Conservation (phyloP, 2,329 filamentous ascomycete species). For the Sporothrix dimorphospora region DNA sequence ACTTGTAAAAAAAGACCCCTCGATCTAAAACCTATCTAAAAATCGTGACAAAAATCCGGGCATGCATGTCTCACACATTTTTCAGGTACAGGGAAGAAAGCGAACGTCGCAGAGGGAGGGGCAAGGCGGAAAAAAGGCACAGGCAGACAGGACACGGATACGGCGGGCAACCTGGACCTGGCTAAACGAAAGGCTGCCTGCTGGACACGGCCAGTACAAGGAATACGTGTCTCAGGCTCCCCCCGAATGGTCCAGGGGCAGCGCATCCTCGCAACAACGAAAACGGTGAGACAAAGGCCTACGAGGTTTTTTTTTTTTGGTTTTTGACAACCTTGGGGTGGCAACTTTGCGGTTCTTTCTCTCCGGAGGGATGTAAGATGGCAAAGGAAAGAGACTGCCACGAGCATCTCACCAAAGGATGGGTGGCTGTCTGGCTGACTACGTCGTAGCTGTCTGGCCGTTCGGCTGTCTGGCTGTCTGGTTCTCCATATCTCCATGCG, state of each 20-base stretch:
- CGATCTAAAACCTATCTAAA: not conserved
- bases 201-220: too few species aligned
- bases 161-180: too few species aligned
- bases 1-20: not conserved
- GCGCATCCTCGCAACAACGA: not conserved
- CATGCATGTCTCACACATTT: slow-evolving; percentile 11
- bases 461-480: slow-evolving; percentile 11
- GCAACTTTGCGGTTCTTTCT: not conserved
- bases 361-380: not conserved
- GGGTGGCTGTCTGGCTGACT: too few species aligned
- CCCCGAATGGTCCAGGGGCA: not conserved
- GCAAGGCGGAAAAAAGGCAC: too few species aligned
- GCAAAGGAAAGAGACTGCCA: not conserved
- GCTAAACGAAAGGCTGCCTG: too few species aligned
- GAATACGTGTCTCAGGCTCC: slow-evolving; percentile 11
- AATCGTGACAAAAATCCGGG: not conserved
- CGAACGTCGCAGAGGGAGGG: too few species aligned
- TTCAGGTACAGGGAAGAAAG: not conserved
- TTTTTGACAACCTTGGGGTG: not conserved
- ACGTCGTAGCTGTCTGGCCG: too few species aligned
- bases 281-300: not conserved
- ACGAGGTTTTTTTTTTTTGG: not conserved
- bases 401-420: too few species aligned
- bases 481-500: not conserved
- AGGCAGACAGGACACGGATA: too few species aligned